Evolutionary conservation across 805 yeast species (phyloP).

Genomic region (Yamadazyma laniorum): DNA sequence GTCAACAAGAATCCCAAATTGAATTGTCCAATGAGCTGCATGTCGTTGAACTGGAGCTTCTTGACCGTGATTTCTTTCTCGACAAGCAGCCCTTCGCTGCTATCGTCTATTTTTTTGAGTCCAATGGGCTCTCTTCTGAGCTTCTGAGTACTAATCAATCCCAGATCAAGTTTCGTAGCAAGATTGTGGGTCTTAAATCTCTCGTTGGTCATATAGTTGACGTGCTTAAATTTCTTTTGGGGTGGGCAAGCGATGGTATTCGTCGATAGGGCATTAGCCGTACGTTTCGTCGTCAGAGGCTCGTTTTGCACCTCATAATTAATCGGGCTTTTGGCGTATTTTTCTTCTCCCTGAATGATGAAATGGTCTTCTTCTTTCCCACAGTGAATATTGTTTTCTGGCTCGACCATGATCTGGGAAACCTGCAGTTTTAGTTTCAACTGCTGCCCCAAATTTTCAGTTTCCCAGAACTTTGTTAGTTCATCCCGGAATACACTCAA

Average conservation of each 20-base stretch:
- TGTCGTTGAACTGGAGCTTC: conserved; percentile 68
- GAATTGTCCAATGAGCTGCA: conserved; percentile 90
- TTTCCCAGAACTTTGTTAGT: conserved; percentile 48
- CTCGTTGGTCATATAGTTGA: conserved; percentile 2
- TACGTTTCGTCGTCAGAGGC: too few species aligned
- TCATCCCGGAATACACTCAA: conserved; percentile 45
- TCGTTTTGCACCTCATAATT: background rate
- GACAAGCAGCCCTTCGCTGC: background rate
- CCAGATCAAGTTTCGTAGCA: background rate
- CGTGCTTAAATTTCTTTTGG: conserved; percentile 14
- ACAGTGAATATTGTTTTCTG: too few species aligned
- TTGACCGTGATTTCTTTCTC: conserved; percentile 39
- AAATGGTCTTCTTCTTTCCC: too few species aligned
- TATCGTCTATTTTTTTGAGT: background rate
- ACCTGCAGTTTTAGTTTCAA: conserved; percentile 1
- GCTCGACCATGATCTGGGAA: too few species aligned
- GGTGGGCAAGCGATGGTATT: background rate
- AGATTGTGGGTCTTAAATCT: conserved; percentile 14
- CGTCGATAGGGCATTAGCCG: background rate
- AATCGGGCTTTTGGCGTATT: conserved; percentile 1
- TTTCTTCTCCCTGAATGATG: too few species aligned
- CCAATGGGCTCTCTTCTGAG: background rate
- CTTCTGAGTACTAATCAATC: background rate
- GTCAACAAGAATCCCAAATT: conserved; percentile 93
- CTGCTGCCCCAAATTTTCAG: conserved; percentile 22